A percentile compares a stretch with the other conserved stretches of the same genome.
Evolutionary conservation across 345 rosid species (phyloP).

Genomic region (Xanthoceras sorbifolium): DNA sequence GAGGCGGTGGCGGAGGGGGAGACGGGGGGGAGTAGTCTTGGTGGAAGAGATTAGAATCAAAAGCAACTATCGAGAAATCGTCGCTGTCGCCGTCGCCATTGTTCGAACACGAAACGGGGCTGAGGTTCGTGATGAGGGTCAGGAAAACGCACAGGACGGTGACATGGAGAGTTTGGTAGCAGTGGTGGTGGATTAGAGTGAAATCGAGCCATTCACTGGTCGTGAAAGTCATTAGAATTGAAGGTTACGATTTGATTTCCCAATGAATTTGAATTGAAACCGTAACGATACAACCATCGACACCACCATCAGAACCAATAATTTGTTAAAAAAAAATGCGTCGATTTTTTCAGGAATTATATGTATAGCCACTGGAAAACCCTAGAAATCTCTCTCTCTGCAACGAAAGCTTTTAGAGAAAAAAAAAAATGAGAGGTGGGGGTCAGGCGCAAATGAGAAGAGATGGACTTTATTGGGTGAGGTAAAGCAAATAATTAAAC

Average conservation of each 20-base stretch:
- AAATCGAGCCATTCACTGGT: conserved; percentile 62
- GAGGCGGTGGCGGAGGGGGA: conserved; percentile 98
- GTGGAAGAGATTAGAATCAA: conserved; percentile 54
- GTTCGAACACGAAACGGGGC: conserved; percentile 27
- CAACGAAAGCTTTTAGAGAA: conserved; percentile 21
- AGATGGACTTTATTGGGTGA: conserved; percentile 24
- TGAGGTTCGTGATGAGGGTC: conserved; percentile 36
- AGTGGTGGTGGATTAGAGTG: conserved; percentile 16
- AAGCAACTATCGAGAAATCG: conserved; percentile 45
- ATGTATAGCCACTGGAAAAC: conserved; percentile 33
- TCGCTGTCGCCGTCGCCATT: conserved; percentile 9
- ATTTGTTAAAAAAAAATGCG: background rate
- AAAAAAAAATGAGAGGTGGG: background rate
- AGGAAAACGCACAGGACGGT: conserved; percentile 31
- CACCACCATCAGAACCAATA: conserved; percentile 29
- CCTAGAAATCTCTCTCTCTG: conserved; percentile 35
- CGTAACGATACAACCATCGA: conserved; percentile 16
- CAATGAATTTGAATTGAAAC: conserved; percentile 32
- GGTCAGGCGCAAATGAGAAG: conserved; percentile 17
- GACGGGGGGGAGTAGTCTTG: conserved; percentile 98
- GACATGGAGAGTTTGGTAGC: conserved; percentile 22
- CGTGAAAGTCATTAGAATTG: conserved; percentile 56
- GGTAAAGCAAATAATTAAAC: background rate
- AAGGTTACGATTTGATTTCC: conserved; percentile 41
- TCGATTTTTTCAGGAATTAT: background rate